Percentiles rank a stretch among this genome's conserved stretches.
Conservation (phyloP, 257 asterid genomes). For the Lavandula angustifolia region DNA sequence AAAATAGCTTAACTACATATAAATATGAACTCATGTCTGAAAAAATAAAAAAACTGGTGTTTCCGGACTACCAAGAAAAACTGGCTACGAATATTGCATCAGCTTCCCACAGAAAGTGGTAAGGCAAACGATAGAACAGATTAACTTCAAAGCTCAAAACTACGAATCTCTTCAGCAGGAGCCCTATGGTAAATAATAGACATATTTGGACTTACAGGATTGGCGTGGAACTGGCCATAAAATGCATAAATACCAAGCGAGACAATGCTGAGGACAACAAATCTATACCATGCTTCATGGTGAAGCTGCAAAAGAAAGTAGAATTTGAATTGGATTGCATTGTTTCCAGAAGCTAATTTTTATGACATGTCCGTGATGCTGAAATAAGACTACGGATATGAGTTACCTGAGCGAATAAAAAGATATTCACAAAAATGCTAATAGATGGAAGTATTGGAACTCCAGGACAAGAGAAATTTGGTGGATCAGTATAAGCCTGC, state of each 20-base stretch:
- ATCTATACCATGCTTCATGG: constrained; percentile 94
- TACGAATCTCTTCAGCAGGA: constrained; percentile 52
- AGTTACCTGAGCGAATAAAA: constrained; percentile 89
- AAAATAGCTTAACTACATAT: constrained; percentile 3
- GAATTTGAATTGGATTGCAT: neutral
- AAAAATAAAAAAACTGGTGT: neutral
- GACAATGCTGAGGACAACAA: constrained; percentile 66
- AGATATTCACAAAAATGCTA: constrained; percentile 81
- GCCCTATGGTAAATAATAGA: constrained; percentile 57
- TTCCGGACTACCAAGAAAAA: neutral
- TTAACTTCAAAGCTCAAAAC: constrained; percentile 29
- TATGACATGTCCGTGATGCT: neutral
- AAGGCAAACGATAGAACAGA: constrained; percentile 19
- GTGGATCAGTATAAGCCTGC: constrained; percentile 60
- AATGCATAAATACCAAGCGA: constrained; percentile 68
- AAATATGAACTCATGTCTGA: constrained; percentile 18
- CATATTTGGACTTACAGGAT: constrained; percentile 66
- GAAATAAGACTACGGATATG: constrained; percentile 17
- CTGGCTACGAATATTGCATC: neutral
- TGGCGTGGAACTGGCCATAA: constrained; percentile 89
- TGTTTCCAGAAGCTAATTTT: constrained; percentile 8
- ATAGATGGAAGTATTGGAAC: constrained; percentile 78
- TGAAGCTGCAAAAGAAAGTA: constrained; percentile 66
- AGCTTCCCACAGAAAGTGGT: neutral
- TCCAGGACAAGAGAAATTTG: constrained; percentile 95